phyloP scores from a whole-genome alignment of 768 basidiomycete genomes.

The Naematelia aurantialba region DNA sequence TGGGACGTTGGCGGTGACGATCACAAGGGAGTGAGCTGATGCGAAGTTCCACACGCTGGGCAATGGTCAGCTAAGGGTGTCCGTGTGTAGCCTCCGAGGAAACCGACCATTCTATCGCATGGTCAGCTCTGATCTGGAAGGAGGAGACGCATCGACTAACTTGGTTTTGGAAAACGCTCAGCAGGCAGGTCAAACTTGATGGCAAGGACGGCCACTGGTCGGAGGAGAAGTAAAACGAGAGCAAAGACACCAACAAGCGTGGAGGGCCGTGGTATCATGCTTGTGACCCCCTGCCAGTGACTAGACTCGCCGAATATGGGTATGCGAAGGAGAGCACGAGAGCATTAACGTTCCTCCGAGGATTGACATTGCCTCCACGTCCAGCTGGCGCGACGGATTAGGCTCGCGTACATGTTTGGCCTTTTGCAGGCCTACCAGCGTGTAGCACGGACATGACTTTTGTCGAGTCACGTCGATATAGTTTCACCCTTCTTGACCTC shows the following conservation, averaged over 20 bases:
- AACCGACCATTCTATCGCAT: slow-evolving; percentile 41
- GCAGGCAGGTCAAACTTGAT: slow-evolving; percentile 83
- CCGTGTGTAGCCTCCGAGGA: not conserved
- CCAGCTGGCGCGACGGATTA: too few species aligned
- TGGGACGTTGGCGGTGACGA: slow-evolving; percentile 90
- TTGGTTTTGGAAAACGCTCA: slow-evolving; percentile 66
- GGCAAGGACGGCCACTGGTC: slow-evolving; percentile 53
- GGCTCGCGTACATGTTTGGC: too few species aligned
- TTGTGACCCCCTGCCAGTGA: too few species aligned
- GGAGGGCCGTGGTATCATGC: slow-evolving; percentile 23
- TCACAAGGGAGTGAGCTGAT: slow-evolving; percentile 78
- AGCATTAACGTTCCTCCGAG: too few species aligned
- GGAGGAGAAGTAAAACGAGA: slow-evolving; percentile 39
- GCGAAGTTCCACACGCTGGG: slow-evolving; percentile 74
- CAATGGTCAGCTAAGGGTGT: not conserved
- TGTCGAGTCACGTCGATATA: too few species aligned
- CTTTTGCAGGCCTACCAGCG: too few species aligned
- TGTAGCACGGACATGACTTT: too few species aligned
- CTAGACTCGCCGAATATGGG: too few species aligned
- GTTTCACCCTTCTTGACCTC: too few species aligned
- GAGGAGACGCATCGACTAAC: slow-evolving; percentile 25
- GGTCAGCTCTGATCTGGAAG: not conserved
- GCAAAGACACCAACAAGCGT: slow-evolving; percentile 16
- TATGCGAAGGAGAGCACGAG: too few species aligned
- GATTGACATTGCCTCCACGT: too few species aligned